Conservation (phyloP, 352 stramenopile genomes). For the Globisporangium takayamanum region DNA sequence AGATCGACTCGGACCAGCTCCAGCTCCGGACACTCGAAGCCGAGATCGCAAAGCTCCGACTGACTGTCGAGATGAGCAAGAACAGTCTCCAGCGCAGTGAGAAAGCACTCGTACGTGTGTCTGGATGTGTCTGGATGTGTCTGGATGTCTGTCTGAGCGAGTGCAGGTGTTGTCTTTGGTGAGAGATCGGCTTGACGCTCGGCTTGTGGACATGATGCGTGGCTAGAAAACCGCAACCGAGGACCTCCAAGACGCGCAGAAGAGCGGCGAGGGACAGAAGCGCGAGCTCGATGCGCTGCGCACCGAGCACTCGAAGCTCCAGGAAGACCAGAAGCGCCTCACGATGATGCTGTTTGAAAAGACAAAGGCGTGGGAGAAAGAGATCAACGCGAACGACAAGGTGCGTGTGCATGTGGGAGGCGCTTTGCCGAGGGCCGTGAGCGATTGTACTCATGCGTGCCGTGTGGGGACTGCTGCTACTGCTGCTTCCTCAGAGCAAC, state of each 20-base stretch:
- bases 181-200: background rate
- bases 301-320: slow-evolving; percentile 26
- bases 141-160: background rate
- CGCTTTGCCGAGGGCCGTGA: background rate
- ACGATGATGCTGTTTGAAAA: slow-evolving; percentile 65
- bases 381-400: slow-evolving; percentile 44
- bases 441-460: background rate
- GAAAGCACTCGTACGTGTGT: slow-evolving; percentile 32
- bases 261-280: slow-evolving; percentile 22
- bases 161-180: background rate
- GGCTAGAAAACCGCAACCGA: slow-evolving; percentile 44
- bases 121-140: background rate
- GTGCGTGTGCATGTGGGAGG: slow-evolving; percentile 14
- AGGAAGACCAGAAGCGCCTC: slow-evolving; percentile 46
- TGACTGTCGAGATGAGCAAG: slow-evolving; percentile 59
- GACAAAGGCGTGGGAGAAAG: slow-evolving; percentile 64
- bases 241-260: slow-evolving; percentile 39
- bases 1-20: slow-evolving; percentile 63
- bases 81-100: slow-evolving; percentile 40
- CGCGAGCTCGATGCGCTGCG: slow-evolving; percentile 30
- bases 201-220: background rate
- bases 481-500: slow-evolving; percentile 25
- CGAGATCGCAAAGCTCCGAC: slow-evolving; percentile 52
- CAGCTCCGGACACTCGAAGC: slow-evolving; percentile 57
- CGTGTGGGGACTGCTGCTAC: background rate